Conservation (phyloP, 2,329 filamentous ascomycete species). For the Claviceps cyperi region DNA sequence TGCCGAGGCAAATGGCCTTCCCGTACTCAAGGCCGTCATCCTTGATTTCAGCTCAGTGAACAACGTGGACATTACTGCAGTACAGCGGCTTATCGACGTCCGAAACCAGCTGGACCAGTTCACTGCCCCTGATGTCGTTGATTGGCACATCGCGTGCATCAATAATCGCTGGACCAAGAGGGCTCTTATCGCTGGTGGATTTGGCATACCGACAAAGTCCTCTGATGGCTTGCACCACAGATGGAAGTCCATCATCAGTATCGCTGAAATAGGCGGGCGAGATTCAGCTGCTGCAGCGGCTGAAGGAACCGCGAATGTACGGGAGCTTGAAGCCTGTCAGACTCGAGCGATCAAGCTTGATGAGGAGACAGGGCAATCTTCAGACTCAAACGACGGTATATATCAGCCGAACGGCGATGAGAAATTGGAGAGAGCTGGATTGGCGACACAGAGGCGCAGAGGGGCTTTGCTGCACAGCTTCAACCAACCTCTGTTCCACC, state of each 20-base stretch:
- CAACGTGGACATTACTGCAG: constrained; percentile 82
- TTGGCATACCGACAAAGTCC: constrained; percentile 59
- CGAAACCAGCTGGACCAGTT: constrained; percentile 88
- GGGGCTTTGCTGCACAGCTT: constrained; percentile 66
- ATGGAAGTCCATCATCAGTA: constrained; percentile 93
- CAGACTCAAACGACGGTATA: constrained; percentile 1
- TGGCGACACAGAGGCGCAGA: constrained; percentile 25
- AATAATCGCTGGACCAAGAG: constrained; percentile 87
- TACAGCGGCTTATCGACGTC: constrained; percentile 86
- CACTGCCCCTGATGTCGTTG: constrained; percentile 63
- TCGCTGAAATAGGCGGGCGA: constrained; percentile 68
- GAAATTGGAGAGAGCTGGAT: constrained; percentile 18
- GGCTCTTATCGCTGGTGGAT: constrained; percentile 72
- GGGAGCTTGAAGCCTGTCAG: constrained; percentile 3
- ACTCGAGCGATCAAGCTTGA: constrained; percentile 10
- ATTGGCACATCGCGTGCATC: constrained; percentile 94
- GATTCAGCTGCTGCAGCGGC: constrained; percentile 55
- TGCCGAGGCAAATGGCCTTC: constrained; percentile 28
- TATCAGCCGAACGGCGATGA: constrained; percentile 20
- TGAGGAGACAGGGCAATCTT: constrained; percentile 23
- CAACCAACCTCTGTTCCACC: constrained; percentile 83
- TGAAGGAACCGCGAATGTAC: constrained; percentile 46
- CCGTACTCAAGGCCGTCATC: constrained; percentile 75
- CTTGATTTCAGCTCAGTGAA: constrained; percentile 90
- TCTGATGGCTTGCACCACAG: constrained; percentile 37